Evolutionary conservation across 2,329 filamentous ascomycete genomes (phyloP).

Genomic region (Pseudopyrenochaeta lycopersici): DNA sequence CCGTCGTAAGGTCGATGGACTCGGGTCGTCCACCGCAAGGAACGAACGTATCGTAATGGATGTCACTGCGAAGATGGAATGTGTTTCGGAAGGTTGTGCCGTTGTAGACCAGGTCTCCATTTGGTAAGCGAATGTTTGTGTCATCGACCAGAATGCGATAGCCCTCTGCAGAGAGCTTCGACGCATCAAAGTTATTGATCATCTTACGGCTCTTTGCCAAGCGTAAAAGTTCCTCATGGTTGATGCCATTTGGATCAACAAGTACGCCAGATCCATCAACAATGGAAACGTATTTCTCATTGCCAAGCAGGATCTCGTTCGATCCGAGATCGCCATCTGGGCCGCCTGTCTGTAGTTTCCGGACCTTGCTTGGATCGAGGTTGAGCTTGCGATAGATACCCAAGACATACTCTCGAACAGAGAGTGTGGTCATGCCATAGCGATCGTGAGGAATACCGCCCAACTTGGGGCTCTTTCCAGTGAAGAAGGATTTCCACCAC

Average conservation of each 20-base stretch:
- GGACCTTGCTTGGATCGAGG: slow-evolving; percentile 83
- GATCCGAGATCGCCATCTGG: slow-evolving; percentile 96
- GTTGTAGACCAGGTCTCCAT: slow-evolving; percentile 85
- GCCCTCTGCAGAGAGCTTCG: slow-evolving; percentile 85
- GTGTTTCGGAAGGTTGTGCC: slow-evolving; percentile 97
- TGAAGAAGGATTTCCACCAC: slow-evolving; percentile 99
- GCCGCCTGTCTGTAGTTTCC: slow-evolving; percentile 96
- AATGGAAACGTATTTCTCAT: slow-evolving; percentile 93
- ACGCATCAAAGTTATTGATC: slow-evolving; percentile 85
- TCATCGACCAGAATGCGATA: slow-evolving; percentile 95
- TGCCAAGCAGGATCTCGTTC: slow-evolving; percentile 95
- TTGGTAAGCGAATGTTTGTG: slow-evolving; percentile 85
- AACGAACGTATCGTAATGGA: slow-evolving; percentile 85
- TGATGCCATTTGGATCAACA: slow-evolving; percentile 88
- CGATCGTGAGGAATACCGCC: slow-evolving; percentile 95
- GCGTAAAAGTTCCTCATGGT: slow-evolving; percentile 82
- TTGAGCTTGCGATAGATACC: slow-evolving; percentile 97
- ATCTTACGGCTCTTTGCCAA: slow-evolving; percentile 87
- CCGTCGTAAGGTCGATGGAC: slow-evolving; percentile 91
- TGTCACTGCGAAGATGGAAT: slow-evolving; percentile 84
- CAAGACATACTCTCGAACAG: slow-evolving; percentile 93
- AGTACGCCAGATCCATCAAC: slow-evolving; percentile 97
- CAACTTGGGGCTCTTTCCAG: slow-evolving; percentile 94
- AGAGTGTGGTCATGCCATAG: slow-evolving; percentile 98
- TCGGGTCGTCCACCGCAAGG: slow-evolving; percentile 96